Evolutionary conservation across 768 basidiomycete species (phyloP), one percentile per base, ranked within the genome.

Genomic region (Pisolithus tinctorius): DNA sequence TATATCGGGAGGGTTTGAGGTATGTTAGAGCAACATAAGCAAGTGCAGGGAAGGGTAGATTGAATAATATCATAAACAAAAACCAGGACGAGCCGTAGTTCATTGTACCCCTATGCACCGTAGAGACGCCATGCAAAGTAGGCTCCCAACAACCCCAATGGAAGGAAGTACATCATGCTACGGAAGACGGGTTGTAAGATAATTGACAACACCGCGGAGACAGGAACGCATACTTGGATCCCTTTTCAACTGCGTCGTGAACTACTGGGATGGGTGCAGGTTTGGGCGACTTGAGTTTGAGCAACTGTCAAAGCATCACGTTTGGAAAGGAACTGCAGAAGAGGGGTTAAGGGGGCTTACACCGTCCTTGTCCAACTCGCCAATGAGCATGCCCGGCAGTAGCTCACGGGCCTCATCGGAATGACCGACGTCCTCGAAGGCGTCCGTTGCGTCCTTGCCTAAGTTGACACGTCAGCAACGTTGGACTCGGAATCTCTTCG

Each of bases 361-460:
- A 45, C 75, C 76, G 59, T 72, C 75, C 60, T 84, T 74, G 64
- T 89, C 87, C 58, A 94, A 90, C 1, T 88, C 81, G 48, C 94
- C 94, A 47, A 96, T 75, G 39, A 82, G 71, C 79, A 96, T 81
- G 57, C 69, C 83, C 16, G 80, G 81, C 48, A 98, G 77, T 52
- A 94, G 78, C 11, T 77, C 86, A 48, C 96, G 84, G 25, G 96
- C 96, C 72, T 99, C 96, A 60, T 98, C 95, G 1, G 94, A 97
- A 79, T 98, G 96, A 29, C 96, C 96, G 29, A 99, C 95, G 68
- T 99, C 96, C 73, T 98, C 95, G 63, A 99, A 99, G 6, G 96
- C 93, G 63, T 97, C 96, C 31, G 95, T 94, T 23, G 95, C 94
- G 67, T 98, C 93, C 67, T 88, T 85, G 60, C 89, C 93, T 94